Evolutionary conservation across 352 stramenopile species (phyloP).

Genomic region (Phytophthora agathidicida): DNA sequence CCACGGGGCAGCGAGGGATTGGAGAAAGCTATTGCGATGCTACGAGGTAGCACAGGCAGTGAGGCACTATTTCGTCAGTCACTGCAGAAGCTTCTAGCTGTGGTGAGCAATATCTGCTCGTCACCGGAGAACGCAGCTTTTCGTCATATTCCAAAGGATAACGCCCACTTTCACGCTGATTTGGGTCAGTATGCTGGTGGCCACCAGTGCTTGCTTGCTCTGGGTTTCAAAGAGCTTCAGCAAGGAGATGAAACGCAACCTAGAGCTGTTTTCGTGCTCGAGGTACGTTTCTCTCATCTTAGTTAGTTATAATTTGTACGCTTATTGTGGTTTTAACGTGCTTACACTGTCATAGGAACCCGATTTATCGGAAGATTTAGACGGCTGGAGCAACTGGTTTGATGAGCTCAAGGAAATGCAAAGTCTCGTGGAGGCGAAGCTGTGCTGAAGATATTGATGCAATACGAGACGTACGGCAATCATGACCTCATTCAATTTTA

Average conservation of each 20-base stretch:
- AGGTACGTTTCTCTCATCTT: slow-evolving; percentile 59
- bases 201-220: slow-evolving; percentile 63
- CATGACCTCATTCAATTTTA: not conserved
- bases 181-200: slow-evolving; percentile 70
- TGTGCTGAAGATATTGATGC: slow-evolving; percentile 16
- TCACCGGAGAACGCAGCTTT: slow-evolving; percentile 74
- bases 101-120: slow-evolving; percentile 72
- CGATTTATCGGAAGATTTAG: slow-evolving; percentile 72
- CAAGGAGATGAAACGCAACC: slow-evolving; percentile 42
- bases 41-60: slow-evolving; percentile 45
- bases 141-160: slow-evolving; percentile 77
- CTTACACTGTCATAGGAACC: slow-evolving; percentile 56
- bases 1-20: slow-evolving; percentile 51
- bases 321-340: no score
- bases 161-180: slow-evolving; percentile 70
- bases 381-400: slow-evolving; percentile 86
- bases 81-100: slow-evolving; percentile 52
- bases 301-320: not conserved
- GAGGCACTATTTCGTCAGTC: slow-evolving; percentile 38
- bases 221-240: slow-evolving; percentile 75
- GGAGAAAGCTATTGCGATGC: slow-evolving; percentile 41
- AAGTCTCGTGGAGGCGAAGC: slow-evolving; percentile 42
- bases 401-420: slow-evolving; percentile 75
- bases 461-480: slow-evolving; percentile 3
- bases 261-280: slow-evolving; percentile 63